Percentiles rank a stretch among this genome's conserved stretches.
phyloP scores from a whole-genome alignment of 805 yeast species.

The Candida golubevii region DNA sequence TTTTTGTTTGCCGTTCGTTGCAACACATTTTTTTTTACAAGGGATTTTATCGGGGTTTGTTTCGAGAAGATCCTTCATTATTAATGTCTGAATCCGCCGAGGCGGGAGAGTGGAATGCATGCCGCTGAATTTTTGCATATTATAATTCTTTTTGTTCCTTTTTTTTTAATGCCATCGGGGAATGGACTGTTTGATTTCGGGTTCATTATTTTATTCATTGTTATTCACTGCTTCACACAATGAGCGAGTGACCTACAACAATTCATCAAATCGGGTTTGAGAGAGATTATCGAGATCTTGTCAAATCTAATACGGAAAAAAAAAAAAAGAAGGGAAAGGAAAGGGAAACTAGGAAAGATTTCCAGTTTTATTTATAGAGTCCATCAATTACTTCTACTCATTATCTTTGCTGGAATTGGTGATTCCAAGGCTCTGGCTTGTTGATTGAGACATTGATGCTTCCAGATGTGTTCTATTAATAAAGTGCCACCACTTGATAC shows the following conservation, averaged over 20 bases:
- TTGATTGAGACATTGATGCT: slow-evolving; percentile 42
- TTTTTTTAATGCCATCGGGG: slow-evolving; percentile 16
- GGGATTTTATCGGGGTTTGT: slow-evolving; percentile 10
- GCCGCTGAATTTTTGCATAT: slow-evolving; percentile 17
- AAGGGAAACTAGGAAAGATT: slow-evolving; percentile 14
- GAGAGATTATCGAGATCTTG: not conserved
- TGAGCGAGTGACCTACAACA: slow-evolving; percentile 3
- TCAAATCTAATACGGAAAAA: slow-evolving; percentile 5
- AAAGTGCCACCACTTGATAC: slow-evolving; percentile 17
- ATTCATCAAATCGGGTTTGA: slow-evolving; percentile 10
- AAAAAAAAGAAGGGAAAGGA: slow-evolving; percentile 13
- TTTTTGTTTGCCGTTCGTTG: slow-evolving; percentile 16
- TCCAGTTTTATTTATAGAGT: slow-evolving; percentile 14
- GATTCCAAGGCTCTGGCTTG: slow-evolving; percentile 15
- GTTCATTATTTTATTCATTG: slow-evolving; percentile 12
- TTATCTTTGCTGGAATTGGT: slow-evolving; percentile 16
- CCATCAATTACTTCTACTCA: slow-evolving; percentile 16
- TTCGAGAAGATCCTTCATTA: not conserved
- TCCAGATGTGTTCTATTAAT: slow-evolving; percentile 24
- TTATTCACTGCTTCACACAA: slow-evolving; percentile 6
- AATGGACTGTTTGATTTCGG: slow-evolving; percentile 14
- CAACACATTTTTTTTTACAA: slow-evolving; percentile 12
- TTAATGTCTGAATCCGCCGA: slow-evolving; percentile 14
- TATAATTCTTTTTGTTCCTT: slow-evolving; percentile 17
- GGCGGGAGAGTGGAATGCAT: slow-evolving; percentile 12